These are phyloP conservation scores for Calycina herbarum DNA, from an alignment of 2,329 filamentous ascomycete genomes.

Conservation along the genomic window DNA sequence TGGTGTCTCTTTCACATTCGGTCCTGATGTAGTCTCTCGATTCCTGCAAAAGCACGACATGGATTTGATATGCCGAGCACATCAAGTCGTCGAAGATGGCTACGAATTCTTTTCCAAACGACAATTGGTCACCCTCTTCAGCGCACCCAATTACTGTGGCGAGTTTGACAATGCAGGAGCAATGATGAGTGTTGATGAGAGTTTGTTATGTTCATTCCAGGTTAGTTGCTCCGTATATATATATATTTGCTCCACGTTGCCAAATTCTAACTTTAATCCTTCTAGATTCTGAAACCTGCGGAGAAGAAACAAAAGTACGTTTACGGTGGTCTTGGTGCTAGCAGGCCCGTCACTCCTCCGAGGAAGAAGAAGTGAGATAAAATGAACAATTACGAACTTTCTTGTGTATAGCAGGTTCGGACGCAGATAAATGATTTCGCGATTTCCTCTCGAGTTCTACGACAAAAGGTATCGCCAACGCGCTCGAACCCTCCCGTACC, in stretches of 20 bases:
- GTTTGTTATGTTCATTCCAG: conserved; percentile 98
- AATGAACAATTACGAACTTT: conserved; percentile 68
- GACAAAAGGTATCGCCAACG: conserved; percentile 31
- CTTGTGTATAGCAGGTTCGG: conserved; percentile 85
- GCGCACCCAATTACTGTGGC: conserved; percentile 97
- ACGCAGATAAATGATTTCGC: conserved; percentile 68
- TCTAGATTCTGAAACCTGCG: conserved; percentile 94
- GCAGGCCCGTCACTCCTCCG: conserved; percentile 69
- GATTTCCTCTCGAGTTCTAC: conserved; percentile 31
- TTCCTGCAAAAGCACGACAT: conserved; percentile 99
- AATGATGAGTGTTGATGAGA: conserved; percentile 99
- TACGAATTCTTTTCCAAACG: conserved; percentile 99
- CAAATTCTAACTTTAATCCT: conserved; percentile 26
- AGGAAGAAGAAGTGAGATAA: conserved; percentile 65
- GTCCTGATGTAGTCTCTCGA: conserved; percentile 92
- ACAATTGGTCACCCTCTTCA: conserved; percentile 95
- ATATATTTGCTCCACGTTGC: neutral
- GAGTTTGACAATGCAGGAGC: conserved; percentile 99
- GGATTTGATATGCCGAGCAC: conserved; percentile 97
- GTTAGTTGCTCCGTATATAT: conserved; percentile 44
- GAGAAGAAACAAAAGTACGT: conserved; percentile 99
- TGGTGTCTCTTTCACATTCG: conserved; percentile 98
- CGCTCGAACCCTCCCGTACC: conserved; percentile 26
- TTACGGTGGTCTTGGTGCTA: conserved; percentile 68
- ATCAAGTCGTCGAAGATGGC: conserved; percentile 97